Evolutionary conservation across 768 basidiomycete species (phyloP), one percentile per base, ranked within the genome.

Genomic region (Crucibulum laeve): DNA sequence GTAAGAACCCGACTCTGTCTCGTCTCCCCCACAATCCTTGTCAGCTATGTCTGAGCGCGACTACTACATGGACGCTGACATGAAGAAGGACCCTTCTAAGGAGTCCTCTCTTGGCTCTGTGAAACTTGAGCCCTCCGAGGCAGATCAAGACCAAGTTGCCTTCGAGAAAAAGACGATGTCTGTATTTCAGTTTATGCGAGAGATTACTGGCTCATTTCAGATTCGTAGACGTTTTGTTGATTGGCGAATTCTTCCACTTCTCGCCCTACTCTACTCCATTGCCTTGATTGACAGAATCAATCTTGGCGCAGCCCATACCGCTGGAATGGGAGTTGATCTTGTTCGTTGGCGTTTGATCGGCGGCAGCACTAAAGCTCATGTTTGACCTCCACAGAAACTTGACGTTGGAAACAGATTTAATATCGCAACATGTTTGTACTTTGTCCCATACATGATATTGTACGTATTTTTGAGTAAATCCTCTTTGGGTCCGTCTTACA

Each of bases 401-500:
- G 50, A 50, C 22, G 53, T 61, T 41, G 64, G 64, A 8, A 53
- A 53, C 8, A 60, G 73, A 26, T 73, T 60, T 50, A 71, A 64
- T 45, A 68, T 73, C 38, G 65, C 63, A 14, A 69, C 67, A 21
- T 69, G 65, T 40, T 47, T 72, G 10, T 73, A 71, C 40, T 73
- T 73, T 46, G 61, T 71, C 4, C 73, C 71, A 10, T 74, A 73
- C 46, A 65, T 70, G 39, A 40, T 73, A 5, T 53, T 73, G 73
- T 72, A 25, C 26, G 68, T 55, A 19, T 21, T 14, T 15, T 19
- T 26, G 14, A 34, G 21, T 34, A 26, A 28, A 13, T 23, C 23
- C 26, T 21, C 14, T 18, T n/a, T 32, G 4, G 17, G 10, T 17
- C 4, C 24, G 14, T 17, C 24, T 40, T 10, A 43, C 51, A 40